phyloP scores from a whole-genome alignment of 2,329 filamentous ascomycete species.

The Exophiala lecanii-corni region DNA sequence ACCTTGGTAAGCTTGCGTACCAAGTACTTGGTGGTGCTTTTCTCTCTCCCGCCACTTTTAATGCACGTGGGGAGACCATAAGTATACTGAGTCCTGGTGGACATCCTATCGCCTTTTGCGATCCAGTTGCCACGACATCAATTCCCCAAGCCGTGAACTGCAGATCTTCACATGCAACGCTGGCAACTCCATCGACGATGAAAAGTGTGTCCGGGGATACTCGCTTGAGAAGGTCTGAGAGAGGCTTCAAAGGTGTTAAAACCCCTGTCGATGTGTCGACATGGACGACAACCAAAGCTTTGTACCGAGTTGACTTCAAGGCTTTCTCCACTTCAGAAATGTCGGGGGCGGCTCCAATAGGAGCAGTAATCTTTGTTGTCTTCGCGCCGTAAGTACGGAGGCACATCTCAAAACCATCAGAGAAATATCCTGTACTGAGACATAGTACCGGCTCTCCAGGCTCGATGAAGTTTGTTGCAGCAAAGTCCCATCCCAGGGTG shows the following conservation, averaged over 20 bases:
- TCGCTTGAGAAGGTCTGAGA: slow-evolving; percentile 75
- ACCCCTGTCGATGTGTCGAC: slow-evolving; percentile 98
- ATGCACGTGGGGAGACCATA: slow-evolving; percentile 84
- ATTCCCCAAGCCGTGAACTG: slow-evolving; percentile 91
- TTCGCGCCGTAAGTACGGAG: slow-evolving; percentile 85
- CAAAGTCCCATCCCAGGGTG: slow-evolving; percentile 93
- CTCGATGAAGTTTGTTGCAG: slow-evolving; percentile 85
- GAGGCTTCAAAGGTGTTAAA: slow-evolving; percentile 77
- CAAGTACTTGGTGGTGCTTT: slow-evolving; percentile 82
- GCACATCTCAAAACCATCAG: slow-evolving; percentile 88
- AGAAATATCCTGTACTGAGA: slow-evolving; percentile 96
- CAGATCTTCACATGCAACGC: slow-evolving; percentile 91
- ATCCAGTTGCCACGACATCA: slow-evolving; percentile 87
- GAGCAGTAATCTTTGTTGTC: slow-evolving; percentile 80
- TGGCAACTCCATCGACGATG: slow-evolving; percentile 94
- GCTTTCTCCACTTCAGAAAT: slow-evolving; percentile 82
- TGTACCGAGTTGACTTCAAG: slow-evolving; percentile 83
- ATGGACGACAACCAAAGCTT: slow-evolving; percentile 88
- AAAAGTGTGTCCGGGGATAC: slow-evolving; percentile 88
- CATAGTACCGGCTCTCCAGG: slow-evolving; percentile 84
- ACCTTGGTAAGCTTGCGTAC: slow-evolving; percentile 95
- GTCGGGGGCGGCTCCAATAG: slow-evolving; percentile 81
- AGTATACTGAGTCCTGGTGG: slow-evolving; percentile 90
- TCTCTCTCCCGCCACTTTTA: slow-evolving; percentile 71
- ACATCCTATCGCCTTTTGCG: slow-evolving; percentile 93